phyloP scores from a whole-genome alignment of 495 filamentous ascomycete species.

The Durotheca rogersii region DNA sequence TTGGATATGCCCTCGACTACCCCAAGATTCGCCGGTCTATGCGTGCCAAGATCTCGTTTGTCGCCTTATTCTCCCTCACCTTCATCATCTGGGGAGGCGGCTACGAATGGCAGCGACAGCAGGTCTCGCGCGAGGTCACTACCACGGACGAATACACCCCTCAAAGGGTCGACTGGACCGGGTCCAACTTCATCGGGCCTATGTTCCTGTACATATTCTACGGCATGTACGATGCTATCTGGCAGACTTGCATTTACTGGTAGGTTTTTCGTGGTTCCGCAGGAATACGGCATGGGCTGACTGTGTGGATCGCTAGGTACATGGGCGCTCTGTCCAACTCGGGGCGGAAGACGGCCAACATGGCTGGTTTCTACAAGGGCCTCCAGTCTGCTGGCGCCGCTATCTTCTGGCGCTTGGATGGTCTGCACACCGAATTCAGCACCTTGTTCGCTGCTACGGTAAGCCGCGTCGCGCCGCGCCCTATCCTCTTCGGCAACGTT shows the following conservation, averaged over 20 bases:
- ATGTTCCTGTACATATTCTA: conserved; percentile 95
- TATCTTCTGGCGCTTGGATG: conserved; percentile 81
- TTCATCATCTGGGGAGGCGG: conserved; percentile 87
- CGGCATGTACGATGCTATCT: conserved; percentile 82
- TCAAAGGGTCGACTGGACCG: conserved; percentile 60
- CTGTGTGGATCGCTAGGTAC: conserved; percentile 34
- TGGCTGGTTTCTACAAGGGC: conserved; percentile 88
- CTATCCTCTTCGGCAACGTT: neutral
- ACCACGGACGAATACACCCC: conserved; percentile 26
- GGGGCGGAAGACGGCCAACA: conserved; percentile 85
- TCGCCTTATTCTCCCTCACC: conserved; percentile 68
- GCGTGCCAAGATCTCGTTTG: conserved; percentile 73
- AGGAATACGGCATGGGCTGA: conserved; percentile 8
- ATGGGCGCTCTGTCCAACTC: conserved; percentile 94
- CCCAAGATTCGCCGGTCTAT: conserved; percentile 61
- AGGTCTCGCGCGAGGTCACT: conserved; percentile 37
- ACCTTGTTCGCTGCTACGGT: conserved; percentile 56
- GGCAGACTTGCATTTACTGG: conserved; percentile 89
- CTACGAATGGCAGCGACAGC: conserved; percentile 71
- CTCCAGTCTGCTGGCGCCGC: conserved; percentile 92
- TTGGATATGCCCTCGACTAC: conserved; percentile 75
- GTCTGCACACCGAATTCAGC: conserved; percentile 61
- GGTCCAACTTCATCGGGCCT: conserved; percentile 69
- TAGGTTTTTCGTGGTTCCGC: conserved; percentile 44
- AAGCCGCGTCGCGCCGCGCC: conserved; percentile 18